Percentiles rank a stretch among this genome's conserved stretches.
Conservation (phyloP, 371 early-diverging fungal genomes). For the Syncephalis plumigaleata region DNA sequence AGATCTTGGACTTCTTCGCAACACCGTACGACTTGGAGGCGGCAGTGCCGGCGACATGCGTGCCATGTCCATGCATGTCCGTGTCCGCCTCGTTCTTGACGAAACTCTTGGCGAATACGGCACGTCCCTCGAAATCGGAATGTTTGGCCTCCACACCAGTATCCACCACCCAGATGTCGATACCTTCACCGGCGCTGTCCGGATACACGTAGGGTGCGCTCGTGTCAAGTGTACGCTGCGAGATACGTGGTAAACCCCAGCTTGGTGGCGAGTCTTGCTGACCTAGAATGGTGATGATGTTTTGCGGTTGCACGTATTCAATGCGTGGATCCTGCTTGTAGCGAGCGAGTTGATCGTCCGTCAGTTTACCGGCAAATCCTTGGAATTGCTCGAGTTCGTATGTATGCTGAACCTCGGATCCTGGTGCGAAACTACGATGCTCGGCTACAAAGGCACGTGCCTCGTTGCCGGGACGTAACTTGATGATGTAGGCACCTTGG, state of each 20-base stretch:
- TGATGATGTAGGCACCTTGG: no score
- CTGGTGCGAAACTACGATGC: no score
- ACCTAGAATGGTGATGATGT: slow-evolving; percentile 7
- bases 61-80: slow-evolving; percentile 28
- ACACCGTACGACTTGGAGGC: slow-evolving; percentile 28
- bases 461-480: no score
- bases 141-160: slow-evolving; percentile 46
- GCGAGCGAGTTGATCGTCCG: not conserved
- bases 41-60: slow-evolving; percentile 39
- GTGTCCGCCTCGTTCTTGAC: slow-evolving; percentile 19
- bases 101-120: slow-evolving; percentile 44
- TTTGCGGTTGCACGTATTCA: slow-evolving; percentile 11
- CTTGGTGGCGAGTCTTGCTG: not conserved
- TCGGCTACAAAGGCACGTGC: no score
- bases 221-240: slow-evolving; percentile 9
- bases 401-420: not conserved
- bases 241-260: slow-evolving; percentile 40
- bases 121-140: slow-evolving; percentile 57
- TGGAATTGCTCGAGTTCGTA: not conserved
- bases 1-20: slow-evolving; percentile 27
- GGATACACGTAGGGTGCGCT: slow-evolving; percentile 1
- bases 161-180: slow-evolving; percentile 27
- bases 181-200: slow-evolving; percentile 12
- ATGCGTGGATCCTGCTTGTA: not conserved
- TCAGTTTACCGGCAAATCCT: not conserved